Base-by-base conservation (phyloP, 2,329 filamentous ascomycete species). In the Grosmannia serpens region DNA sequence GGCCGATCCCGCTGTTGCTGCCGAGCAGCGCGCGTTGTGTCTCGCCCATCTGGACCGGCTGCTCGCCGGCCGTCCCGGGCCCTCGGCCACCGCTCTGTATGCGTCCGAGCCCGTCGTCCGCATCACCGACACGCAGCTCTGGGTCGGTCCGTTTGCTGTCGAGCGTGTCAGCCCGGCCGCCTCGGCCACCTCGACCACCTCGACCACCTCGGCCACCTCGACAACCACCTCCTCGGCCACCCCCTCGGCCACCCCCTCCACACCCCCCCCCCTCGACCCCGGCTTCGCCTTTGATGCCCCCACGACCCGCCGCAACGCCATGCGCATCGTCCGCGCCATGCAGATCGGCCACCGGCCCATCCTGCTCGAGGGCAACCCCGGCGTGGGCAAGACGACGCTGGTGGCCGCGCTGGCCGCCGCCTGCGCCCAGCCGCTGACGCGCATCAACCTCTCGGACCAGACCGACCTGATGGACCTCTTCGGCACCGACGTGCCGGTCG, bases 381-480 rank as follows among this genome's bases (percentile, higher is more conserved):
- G 94, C 69, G 94, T 99, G 26, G 94, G 94, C 58, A 99, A 99
- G 75, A 99, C 94, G 0, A 95, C 92, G 1, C 79, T 99, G 17
- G 84, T 99, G 26, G 86, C 87, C 52, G 91, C 94, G 0, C 77
- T 99, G 52, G 88, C 95, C 1, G 81, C 82, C 64, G 85, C 86
- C 4, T 87, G 89, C 63, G 90, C 91, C 6, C 86, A 86, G 62
- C 87, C 88, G 9, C 74, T 99, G 62, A 96, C 91, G 0, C 83
- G 94, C 65, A 96, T 99, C 72, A 99, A 99, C 68, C 77, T 99
- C 60, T 97, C 94, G 0, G 94, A 99, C 65, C 94, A 99, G 73
- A 99, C 95, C 0, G 94, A 99, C 71, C 75, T 99, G 55, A 96
- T 97, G 81, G 94, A 99, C 69, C 77, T 99, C 1, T 99, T 99